Evolutionary conservation across 1,139 yeast species (phyloP).

Genomic region (Trichomonascaceae sp.): DNA sequence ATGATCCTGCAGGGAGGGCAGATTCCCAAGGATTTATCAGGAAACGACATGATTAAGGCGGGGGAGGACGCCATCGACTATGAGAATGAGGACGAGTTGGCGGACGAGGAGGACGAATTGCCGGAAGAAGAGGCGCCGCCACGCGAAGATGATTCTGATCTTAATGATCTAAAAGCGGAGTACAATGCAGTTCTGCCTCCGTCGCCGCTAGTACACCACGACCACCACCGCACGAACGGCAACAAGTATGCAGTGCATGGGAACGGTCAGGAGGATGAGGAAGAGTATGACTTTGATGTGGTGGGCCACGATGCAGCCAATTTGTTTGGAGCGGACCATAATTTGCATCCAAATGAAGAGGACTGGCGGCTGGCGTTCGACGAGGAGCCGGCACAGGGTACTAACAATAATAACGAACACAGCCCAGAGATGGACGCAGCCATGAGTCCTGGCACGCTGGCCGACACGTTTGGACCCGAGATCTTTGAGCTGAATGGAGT

Average conservation of each 20-base stretch:
- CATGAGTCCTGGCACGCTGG: background rate
- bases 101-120: constrained; percentile 65
- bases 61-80: constrained; percentile 93
- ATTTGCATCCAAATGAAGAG: background rate
- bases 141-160: constrained; percentile 29
- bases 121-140: constrained; percentile 30
- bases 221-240: constrained; percentile 4
- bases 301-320: background rate
- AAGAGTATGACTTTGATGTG: background rate
- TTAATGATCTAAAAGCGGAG: constrained; percentile 9
- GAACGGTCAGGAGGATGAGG: constrained; percentile 12
- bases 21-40: constrained; percentile 18
- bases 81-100: constrained; percentile 89
- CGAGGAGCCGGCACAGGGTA: background rate
- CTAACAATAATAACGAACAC: background rate
- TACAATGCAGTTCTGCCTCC: constrained; percentile 5
- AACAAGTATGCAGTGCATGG: constrained; percentile 12
- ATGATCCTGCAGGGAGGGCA: no score
- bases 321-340: background rate
- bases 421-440: no score
- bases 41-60: constrained; percentile 37
- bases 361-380: background rate
- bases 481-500: background rate
- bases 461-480: background rate
- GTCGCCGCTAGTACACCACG: constrained; percentile 1